These are phyloP conservation scores for Zygnema cylindricum DNA, from an alignment of 139 green algal species.

Conservation along the genomic window DNA sequence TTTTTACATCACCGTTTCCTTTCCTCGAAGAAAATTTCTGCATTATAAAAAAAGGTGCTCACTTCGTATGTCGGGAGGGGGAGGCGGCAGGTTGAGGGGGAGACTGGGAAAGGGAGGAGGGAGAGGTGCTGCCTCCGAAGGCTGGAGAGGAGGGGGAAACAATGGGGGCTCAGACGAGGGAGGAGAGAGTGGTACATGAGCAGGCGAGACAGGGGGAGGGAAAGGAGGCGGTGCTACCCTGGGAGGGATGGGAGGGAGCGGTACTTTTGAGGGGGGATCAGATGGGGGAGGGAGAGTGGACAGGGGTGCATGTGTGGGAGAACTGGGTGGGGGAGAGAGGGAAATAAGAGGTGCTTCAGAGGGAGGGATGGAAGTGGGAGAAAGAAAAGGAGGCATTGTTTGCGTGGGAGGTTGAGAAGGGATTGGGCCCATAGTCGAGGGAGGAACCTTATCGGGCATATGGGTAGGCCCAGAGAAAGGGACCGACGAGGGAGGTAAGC, in stretches of 20 bases:
- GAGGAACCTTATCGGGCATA: not conserved
- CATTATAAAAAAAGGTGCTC: not conserved
- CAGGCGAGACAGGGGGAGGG: not conserved
- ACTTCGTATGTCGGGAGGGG: constrained; percentile 19
- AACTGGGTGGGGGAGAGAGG: too few relatives aligned
- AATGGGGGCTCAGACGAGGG: not conserved
- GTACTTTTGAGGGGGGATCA: too few relatives aligned
- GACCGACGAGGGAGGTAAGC: not conserved
- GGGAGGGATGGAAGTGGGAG: too few relatives aligned
- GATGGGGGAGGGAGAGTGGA: too few relatives aligned
- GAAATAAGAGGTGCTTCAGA: too few relatives aligned
- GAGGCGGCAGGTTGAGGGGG: constrained; percentile 15
- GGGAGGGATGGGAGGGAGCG: not conserved
- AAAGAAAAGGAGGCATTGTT: too few relatives aligned
- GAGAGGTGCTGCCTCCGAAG: not conserved
- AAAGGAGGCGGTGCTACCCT: not conserved
- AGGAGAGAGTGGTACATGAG: not conserved
- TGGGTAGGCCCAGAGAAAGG: not conserved
- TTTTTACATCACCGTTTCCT: not conserved
- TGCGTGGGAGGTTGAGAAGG: too few relatives aligned
- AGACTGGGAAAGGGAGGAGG: not conserved
- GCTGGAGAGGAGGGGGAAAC: not conserved
- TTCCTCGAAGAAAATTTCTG: not conserved
- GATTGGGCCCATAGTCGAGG: too few relatives aligned
- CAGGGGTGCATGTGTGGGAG: too few relatives aligned